Base-by-base conservation (phyloP, 192 early-diverging fungal genomes). In the Haplosporangium gracile region DNA sequence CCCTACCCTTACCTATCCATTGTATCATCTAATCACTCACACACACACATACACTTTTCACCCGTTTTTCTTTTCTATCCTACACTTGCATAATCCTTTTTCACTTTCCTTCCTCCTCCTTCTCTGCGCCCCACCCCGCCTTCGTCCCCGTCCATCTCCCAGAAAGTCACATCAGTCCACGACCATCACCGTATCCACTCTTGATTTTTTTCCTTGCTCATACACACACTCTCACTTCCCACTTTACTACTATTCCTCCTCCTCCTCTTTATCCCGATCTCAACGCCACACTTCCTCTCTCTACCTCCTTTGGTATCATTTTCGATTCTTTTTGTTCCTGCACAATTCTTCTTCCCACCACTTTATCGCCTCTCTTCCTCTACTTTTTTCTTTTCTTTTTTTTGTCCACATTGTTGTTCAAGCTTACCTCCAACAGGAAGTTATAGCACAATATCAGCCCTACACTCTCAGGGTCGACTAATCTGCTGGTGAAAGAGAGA, bases 351-450 rank as follows among this genome's bases (percentile, higher is more conserved):
- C 36, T 24, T 75, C 5, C 15, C 34, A 11, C 36, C 55, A 57
- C 2, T 39, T 75, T n/a, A 60, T 36, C 53, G n/a, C 16, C 13
- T 40, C 34, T 32, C n/a, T 60, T 53, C 43, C 43, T 43, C 13
- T 43, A 15, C 43, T 45, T 45, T 73, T 73, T 47, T 49, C 29
- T 75, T 60, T 60, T 75, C 53, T 72, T 72, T 43, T 5, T 72
- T 72, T 43, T 5, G 9, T 32, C 32, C 60, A 32, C 29, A 65
- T 65, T 65, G 60, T 29, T 65, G 8, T 32, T 65, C 60, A 13
- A 11, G 7, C 42, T 47, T 32, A 24, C 70, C 70, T n/a, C 20
- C 68, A 39, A 4, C 71, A 43, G 18, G 49, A 70, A 5, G 68
- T 20, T 39, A 70, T 70, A 34, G 32, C 20, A 11, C 11, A 73